Conservation (phyloP, 768 basidiomycete genomes). For the Phlegmacium glaucopus region DNA sequence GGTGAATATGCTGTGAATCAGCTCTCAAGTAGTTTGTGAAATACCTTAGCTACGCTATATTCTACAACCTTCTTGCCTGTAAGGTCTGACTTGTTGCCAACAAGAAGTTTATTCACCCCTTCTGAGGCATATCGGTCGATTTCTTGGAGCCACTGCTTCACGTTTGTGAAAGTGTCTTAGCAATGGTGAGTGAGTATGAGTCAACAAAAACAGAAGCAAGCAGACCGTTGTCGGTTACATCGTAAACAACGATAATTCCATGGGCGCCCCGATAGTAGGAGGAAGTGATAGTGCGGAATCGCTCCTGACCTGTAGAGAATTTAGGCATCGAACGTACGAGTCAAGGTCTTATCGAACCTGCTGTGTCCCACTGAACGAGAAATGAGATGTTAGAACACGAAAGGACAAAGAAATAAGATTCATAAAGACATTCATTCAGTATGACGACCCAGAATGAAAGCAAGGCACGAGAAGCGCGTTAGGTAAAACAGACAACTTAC, state of each 20-base stretch:
- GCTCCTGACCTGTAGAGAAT: slow-evolving; percentile 74
- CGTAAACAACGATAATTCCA: slow-evolving; percentile 98
- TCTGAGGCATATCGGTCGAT: slow-evolving; percentile 97
- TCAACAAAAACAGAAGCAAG: background rate
- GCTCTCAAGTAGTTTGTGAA: slow-evolving; percentile 2
- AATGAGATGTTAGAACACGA: slow-evolving; percentile 24
- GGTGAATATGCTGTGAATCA: background rate
- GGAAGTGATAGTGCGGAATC: slow-evolving; percentile 98
- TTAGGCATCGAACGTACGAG: slow-evolving; percentile 1
- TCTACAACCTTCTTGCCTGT: slow-evolving; percentile 96
- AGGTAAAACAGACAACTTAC: slow-evolving; percentile 46
- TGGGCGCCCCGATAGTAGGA: slow-evolving; percentile 99
- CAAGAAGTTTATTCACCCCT: slow-evolving; percentile 96
- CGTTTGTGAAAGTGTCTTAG: slow-evolving; percentile 88
- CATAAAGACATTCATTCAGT: background rate
- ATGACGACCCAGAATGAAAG: background rate
- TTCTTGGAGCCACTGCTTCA: slow-evolving; percentile 94
- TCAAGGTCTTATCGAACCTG: slow-evolving; percentile 48
- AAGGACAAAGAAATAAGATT: background rate
- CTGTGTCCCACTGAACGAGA: slow-evolving; percentile 87
- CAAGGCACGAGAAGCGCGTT: background rate
- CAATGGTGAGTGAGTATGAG: background rate
- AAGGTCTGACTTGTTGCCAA: slow-evolving; percentile 99
- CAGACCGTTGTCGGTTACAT: slow-evolving; percentile 90
- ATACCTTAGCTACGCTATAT: slow-evolving; percentile 81